Evolutionary conservation across 2,329 filamentous ascomycete species (phyloP), one percentile per base, ranked within the genome.

Genomic region (Lasiodiplodia sp.): DNA sequence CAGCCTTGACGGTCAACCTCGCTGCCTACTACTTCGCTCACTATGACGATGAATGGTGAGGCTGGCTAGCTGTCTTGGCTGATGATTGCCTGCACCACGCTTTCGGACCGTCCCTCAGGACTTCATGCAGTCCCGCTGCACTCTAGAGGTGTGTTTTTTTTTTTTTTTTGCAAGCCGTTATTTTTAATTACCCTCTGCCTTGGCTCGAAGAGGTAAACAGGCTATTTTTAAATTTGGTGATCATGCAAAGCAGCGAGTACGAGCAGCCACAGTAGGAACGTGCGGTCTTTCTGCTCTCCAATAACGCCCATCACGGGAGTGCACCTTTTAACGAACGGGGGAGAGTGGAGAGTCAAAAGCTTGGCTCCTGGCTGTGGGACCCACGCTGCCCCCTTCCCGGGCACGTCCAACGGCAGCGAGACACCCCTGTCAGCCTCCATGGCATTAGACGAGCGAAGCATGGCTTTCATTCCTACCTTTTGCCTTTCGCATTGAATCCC

Each of bases 211-310:
- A 10, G 14, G 38, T 4, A 34, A 40, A 18, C 14, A 12, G 18
- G 25, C 40, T 62, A 62, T 62, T 62, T 62, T 62, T 49, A 62
- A 62, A 18, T n/a, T 49, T 16, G 57, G 21, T 23, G 23, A 62
- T 62, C 57, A 62, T 62, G 57, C 57, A 62, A 38, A 31, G 10
- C 55, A 47, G 37, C 38, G 25, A 14, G 57, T 31, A 49, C 57
- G 37, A 62, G 57, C 47, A 62, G 57, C 57, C 38, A 47, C 38
- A 31, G 34, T 4, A 25, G 31, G 55, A 21, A 16, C 21, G 55
- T 47, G 40, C 38, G 40, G 57, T 62, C 57, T 16, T 49, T 44
- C n/a, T 21, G 21, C 38, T 38, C 16, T 21, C 31, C 28, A 14
- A 53, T 53, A 34, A 37, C 28, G 53, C 38, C 38, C 38, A 47